Base-by-base conservation (phyloP, 2,329 filamentous ascomycete genomes). In the Penicillium hesseltinei region DNA sequence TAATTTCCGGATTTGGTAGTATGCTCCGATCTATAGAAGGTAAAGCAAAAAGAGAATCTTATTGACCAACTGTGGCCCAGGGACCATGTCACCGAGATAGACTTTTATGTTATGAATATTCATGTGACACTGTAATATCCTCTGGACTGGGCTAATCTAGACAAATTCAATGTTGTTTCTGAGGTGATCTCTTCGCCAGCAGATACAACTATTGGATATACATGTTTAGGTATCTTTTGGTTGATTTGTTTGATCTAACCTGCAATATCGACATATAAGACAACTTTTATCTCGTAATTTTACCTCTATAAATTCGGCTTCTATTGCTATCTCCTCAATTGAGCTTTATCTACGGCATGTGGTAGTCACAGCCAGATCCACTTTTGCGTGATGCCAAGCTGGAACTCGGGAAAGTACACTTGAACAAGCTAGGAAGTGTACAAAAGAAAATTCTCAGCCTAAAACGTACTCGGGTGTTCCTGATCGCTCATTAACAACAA, bases 371-470 rank as follows among this genome's bases (percentile, higher is more conserved):
- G 15, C 27, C 15, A 38, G 27, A 43, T 39, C 52, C 52, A 23
- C 45, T 51, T 50, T 35, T 6, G 29, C 4, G 7, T 52, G 39
- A 51, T 42, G 46, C 53, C 46, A 51, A 55, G 53, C 39, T 50
- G 29, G 29, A 42, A 50, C 5, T 44, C 52, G 38, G 52, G n/a
- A 51, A 29, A 11, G 15, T 11, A 36, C 9, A 4, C 31, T 36
- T 36, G 31, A 48, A 48, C 9, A 35, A 47, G 29, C 23, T 47
- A 35, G 21, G 13, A 47, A 21, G 29, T 35, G 17, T 15, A n/a
- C 21, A 23, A 48, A 11, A 25, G 5, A 25, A 35, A 35, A 5
- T 8, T 23, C 19, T 8, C 2, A 23, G 31, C 5, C 9, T 8
- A 36, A 9, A n/a, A 13, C 2, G 5, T 17, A 31, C 15, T 27